Evolutionary conservation across 225 moss, liverwort and hornwort genomes (phyloP).

Genomic region (Climacium dendroides): DNA sequence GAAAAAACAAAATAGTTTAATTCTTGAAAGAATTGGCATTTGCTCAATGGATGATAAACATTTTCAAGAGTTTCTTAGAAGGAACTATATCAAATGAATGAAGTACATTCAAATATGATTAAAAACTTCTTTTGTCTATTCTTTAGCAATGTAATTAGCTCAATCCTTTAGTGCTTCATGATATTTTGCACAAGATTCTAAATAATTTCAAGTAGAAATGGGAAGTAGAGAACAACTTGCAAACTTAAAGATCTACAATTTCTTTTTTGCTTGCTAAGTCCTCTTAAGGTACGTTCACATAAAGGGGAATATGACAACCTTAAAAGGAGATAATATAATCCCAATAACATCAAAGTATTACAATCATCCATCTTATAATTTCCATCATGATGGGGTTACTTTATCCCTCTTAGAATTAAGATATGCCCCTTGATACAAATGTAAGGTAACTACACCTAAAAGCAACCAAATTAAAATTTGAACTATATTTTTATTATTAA

Average conservation of each 20-base stretch:
- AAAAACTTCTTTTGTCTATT: not conserved
- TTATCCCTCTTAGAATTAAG: fast-evolving
- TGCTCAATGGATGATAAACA: fast-evolving
- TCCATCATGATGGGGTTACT: fast-evolving
- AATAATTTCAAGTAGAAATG: not conserved
- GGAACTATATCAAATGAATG: not conserved
- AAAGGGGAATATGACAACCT: not conserved
- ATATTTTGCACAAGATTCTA: fast-evolving
- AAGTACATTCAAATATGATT: not conserved
- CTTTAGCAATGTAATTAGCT: not conserved
- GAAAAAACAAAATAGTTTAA: too few species aligned
- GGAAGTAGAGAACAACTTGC: not conserved
- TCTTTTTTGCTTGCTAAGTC: too few species aligned
- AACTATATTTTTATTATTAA: fast-evolving
- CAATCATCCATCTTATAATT: not conserved
- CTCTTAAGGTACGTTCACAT: fast-evolving
- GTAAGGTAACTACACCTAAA: not conserved
- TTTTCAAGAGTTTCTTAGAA: not conserved
- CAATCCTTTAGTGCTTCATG: not conserved
- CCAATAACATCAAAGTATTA: not conserved
- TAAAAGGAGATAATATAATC: not conserved
- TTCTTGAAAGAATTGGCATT: not conserved
- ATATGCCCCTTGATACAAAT: not conserved
- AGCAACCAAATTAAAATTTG: not conserved
- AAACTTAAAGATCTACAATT: too few species aligned